A percentile compares a stretch with the other conserved stretches of the same genome.
Evolutionary conservation across 1,284 basidiomycete species (phyloP).

Genomic region (Cutaneotrichosporon daszewskae): DNA sequence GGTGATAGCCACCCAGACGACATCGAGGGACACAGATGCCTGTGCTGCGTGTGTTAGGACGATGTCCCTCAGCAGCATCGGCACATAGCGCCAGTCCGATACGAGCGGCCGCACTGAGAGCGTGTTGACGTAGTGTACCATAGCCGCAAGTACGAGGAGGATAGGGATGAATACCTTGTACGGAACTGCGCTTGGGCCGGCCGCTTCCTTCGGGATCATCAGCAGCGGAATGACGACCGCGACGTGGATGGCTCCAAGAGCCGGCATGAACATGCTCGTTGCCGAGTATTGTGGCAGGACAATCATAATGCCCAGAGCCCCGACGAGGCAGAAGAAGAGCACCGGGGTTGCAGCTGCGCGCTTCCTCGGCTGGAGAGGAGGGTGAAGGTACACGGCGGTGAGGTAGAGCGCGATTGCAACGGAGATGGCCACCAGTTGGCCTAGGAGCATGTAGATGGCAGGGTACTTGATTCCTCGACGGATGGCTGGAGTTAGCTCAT

Average conservation of each 20-base stretch:
- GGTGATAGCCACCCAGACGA: constrained; percentile 52
- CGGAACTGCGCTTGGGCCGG: too few relatives aligned
- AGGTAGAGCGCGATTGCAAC: constrained; percentile 64
- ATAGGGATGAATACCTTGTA: constrained; percentile 47
- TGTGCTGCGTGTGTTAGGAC: constrained; percentile 60
- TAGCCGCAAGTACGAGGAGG: constrained; percentile 36
- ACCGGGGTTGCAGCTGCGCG: constrained; percentile 14
- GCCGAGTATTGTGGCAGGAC: constrained; percentile 54
- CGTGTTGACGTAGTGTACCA: constrained; percentile 50
- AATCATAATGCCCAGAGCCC: constrained; percentile 53
- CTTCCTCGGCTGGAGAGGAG: constrained; percentile 16
- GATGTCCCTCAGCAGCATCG: constrained; percentile 12
- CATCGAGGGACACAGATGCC: constrained; percentile 61
- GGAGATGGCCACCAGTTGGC: constrained; percentile 67
- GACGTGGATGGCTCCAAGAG: constrained; percentile 61
- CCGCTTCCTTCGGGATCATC: constrained; percentile 21
- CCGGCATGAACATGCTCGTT: constrained; percentile 54
- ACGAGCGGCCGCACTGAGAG: constrained; percentile 15
- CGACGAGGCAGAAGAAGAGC: constrained; percentile 52
- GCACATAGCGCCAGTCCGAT: constrained; percentile 7
- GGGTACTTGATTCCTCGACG: constrained; percentile 54
- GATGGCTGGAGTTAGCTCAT: constrained; percentile 42
- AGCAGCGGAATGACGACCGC: constrained; percentile 56
- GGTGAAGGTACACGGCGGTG: constrained; percentile 53
- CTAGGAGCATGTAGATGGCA: constrained; percentile 69